Evolutionary conservation across 2,329 filamentous ascomycete species (phyloP), one percentile per base, ranked within the genome.

Genomic region (Berkeleyomyces rouxiae): DNA sequence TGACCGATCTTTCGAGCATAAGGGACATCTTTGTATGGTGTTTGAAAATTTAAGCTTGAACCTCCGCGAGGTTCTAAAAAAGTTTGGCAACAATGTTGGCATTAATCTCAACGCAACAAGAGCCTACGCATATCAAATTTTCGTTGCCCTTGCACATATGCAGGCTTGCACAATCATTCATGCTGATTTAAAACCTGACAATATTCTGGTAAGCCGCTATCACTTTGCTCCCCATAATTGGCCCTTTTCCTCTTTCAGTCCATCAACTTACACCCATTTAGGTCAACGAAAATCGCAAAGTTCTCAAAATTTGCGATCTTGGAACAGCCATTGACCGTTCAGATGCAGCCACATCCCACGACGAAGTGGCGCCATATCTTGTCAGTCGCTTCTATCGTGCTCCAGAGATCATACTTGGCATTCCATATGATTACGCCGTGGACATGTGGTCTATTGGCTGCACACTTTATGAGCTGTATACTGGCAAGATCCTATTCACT

Each of bases 391-490:
- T 97, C 75, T 99, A 99, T 72, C 87, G 93, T 65, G 93, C 93
- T 3, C 93, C 95, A 1, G 93, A 99, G 75, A 90, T 99, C 70
- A 96, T 99, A 66, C 80, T 99, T 3, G 93, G 93, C n/a, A 91
- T 96, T 77, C 87, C 88, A 7, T 96, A 95, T 72, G 90, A 96
- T 71, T 95, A 92, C 71, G 86, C 87, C 6, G 89, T 97, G 67
- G 93, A 99, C 72, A 88, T 96, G 79, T 99, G 93, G 93, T 95
- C 92, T 6, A 90, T 97, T 67, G 95, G 93, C 44, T 99, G 93
- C 74, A 99, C 93, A 0, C 79, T 97, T 39, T 99, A 95, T 73
- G 93, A 99, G 74, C 79, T 99, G 47, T 97, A 95, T 76, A 97
- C 93, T 0, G 93, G 93, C 70, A 96, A 96, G 73, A 97, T 99